Conservation (phyloP, 2,329 filamentous ascomycete species). For the Colletotrichum sp. region DNA sequence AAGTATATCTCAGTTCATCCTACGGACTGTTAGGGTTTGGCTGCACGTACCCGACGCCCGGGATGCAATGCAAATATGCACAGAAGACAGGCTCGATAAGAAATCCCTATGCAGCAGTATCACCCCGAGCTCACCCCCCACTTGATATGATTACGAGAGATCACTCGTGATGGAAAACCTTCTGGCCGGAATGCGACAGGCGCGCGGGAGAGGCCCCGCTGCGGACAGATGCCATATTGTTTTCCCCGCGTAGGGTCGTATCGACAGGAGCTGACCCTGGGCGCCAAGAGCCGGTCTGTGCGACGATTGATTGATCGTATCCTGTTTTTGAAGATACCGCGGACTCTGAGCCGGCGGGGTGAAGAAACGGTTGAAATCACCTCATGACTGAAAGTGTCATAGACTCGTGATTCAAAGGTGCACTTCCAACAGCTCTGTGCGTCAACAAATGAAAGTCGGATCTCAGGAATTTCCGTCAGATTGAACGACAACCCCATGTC, state of each 20-base stretch:
- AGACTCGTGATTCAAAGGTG: not conserved
- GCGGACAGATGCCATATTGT: not conserved
- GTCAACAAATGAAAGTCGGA: accelerated
- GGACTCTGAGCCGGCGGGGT: not conserved
- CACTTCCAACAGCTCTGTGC: not conserved
- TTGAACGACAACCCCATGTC: not conserved
- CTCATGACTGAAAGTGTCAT: not conserved
- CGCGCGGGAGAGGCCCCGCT: not conserved
- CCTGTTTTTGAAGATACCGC: not conserved
- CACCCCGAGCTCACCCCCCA: not conserved
- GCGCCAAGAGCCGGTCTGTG: not conserved
- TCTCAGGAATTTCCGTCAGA: not conserved
- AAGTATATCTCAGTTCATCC: not conserved
- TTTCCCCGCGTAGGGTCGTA: not conserved
- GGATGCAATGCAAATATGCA: not conserved
- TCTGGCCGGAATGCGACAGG: not conserved
- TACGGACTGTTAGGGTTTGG: not conserved
- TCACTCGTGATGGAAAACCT: not conserved
- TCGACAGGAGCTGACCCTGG: not conserved
- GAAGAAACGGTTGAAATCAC: not conserved
- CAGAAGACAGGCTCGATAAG: not conserved
- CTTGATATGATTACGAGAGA: not conserved
- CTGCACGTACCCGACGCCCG: not conserved
- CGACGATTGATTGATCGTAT: not conserved
- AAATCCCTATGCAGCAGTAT: not conserved